A percentile compares a stretch with the other conserved stretches of the same genome.
phyloP scores from a whole-genome alignment of 306 rosid species.

The Cicer bijugum region DNA sequence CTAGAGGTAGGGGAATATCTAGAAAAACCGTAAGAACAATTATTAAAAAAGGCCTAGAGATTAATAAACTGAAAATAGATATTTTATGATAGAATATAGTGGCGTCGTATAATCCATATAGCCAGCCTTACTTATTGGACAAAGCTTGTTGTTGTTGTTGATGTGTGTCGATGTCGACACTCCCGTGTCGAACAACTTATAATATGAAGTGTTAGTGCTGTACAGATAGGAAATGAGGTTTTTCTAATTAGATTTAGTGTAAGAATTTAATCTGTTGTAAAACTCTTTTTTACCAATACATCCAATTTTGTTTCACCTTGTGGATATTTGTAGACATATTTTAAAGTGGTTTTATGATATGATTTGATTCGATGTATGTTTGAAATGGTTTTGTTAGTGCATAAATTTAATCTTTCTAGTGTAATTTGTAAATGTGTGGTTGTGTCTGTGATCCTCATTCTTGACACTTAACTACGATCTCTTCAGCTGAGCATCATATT shows the following conservation, averaged over 20 bases:
- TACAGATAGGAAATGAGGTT: background rate
- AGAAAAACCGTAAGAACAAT: no score
- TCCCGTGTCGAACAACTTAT: no score
- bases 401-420: background rate
- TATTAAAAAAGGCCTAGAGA: no score
- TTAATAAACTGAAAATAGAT: no score
- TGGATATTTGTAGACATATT: background rate
- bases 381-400: background rate
- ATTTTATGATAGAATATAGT: no score
- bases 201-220: background rate
- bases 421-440: background rate
- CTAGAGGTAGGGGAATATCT: no score
- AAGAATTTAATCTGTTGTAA: background rate
- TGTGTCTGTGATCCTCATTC: background rate
- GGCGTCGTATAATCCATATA: no score
- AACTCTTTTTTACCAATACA: background rate
- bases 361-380: background rate
- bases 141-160: no score
- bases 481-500: conserved; percentile 6
- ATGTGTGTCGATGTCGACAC: no score
- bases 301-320: background rate
- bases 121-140: no score
- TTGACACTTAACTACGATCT: background rate
- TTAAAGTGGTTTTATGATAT: background rate
- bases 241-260: background rate